Base-by-base conservation (phyloP, 108 stramenopile species). In the Epithemia pelagica region DNA sequence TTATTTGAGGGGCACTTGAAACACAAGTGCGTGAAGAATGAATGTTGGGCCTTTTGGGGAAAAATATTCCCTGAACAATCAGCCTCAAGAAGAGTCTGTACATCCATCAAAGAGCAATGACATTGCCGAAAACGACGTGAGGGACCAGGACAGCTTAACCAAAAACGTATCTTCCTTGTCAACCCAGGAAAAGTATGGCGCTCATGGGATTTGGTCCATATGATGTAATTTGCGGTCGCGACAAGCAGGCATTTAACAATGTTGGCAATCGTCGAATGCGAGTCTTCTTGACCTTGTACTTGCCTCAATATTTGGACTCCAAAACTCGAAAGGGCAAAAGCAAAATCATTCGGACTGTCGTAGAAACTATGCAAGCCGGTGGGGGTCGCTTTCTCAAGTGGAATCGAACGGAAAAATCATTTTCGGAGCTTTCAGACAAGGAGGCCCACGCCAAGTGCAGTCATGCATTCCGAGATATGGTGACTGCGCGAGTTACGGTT, bases 191-290 rank as follows among this genome's bases (percentile, higher is more conserved):
- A n/a, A n/a, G n/a, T n/a, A n/a, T n/a, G n/a, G n/a, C n/a, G n/a
- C n/a, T n/a, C n/a, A n/a, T n/a, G n/a, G n/a, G n/a, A n/a, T n/a
- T 54, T 26, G 33, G 66, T 31, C 78, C 78, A 19, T 74, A 72
- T 65, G 78, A 78, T n/a, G n/a, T n/a, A n/a, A n/a, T n/a, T n/a
- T n/a, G n/a, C n/a, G n/a, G n/a, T n/a, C 31, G 64, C 21, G 61
- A 68, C 52, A 67, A 61, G 19, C 56, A 52, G 1, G 61, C 70
- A 7, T 74, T 71, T 52, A 79, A 79, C 31, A 58, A 62, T 25
- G 51, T 61, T 61, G 78, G 78, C 3, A 79, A 79, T 65, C 74
- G 74, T 46, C 32, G 78, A 54, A 70, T 79, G 27, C 69, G 74
- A 18, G 46, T 79, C 0, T 71, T 69, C 28, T 61, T 79, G 3